phyloP scores from a whole-genome alignment of 2,329 filamentous ascomycete genomes.

The Sarocladium oryzae region DNA sequence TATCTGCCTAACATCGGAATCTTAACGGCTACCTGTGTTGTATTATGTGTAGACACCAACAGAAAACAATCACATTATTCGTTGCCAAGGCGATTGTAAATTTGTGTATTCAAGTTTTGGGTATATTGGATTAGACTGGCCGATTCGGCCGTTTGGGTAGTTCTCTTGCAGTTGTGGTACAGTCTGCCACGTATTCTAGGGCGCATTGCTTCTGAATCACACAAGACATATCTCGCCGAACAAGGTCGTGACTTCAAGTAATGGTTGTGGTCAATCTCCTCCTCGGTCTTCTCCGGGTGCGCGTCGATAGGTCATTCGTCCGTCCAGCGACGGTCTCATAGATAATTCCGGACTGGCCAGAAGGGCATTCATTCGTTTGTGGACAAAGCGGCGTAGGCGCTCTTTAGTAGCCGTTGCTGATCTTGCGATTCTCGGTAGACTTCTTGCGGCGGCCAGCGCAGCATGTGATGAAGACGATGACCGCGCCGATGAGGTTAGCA shows the following conservation, averaged over 20 bases:
- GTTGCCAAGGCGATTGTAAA: no score
- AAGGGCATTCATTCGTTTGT: no score
- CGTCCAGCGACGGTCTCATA: no score
- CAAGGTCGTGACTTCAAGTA: background rate
- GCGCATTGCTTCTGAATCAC: background rate
- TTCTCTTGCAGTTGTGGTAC: constrained; percentile 2
- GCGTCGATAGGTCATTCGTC: no score
- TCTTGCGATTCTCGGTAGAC: constrained; percentile 20
- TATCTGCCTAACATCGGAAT: no score
- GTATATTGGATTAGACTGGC: background rate
- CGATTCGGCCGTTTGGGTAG: background rate
- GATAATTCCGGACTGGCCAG: background rate
- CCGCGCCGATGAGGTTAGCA: constrained; percentile 45
- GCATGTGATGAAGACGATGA: constrained; percentile 57
- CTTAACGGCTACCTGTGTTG: no score
- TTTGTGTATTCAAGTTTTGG: background rate
- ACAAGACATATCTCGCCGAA: background rate
- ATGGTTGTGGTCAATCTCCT: background rate
- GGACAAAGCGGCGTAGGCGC: background rate
- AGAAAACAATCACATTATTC: no score
- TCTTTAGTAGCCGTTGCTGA: constrained; percentile 13
- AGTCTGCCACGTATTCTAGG: background rate
- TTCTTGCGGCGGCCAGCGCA: constrained; percentile 42
- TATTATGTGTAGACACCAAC: no score
- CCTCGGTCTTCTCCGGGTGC: no score